Evolutionary conservation across 2,329 filamentous ascomycete species (phyloP), one percentile per base, ranked within the genome.

Genomic region (Penicillium sp.): DNA sequence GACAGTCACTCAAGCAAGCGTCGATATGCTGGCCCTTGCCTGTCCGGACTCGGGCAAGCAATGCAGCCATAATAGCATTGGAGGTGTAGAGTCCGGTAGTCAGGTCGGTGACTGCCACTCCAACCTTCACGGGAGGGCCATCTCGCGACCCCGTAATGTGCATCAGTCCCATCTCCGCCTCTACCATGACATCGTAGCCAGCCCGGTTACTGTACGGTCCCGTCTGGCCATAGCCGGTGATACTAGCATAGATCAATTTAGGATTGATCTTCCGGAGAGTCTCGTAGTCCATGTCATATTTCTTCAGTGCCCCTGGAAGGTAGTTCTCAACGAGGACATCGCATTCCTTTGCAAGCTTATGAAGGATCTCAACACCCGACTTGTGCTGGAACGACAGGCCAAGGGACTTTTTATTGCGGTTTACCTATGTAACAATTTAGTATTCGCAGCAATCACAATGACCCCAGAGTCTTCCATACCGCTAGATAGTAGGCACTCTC

Each of bases 171-270:
- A 99, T 93, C 75, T 98, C 95, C 60, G 95, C 95, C 80, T 99
- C 95, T 11, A 99, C 94, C 94, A 99, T 99, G 67, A 99, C 95
- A 77, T 99, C 95, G 82, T 99, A 99, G 4, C 95, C 95, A 3
- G 95, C 92, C 14, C 95, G 85, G 64, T 88, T 86, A 5, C 89
- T 87, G 76, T 96, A 96, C 0, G 95, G 95, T 0, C 95, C 95
- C 1, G 91, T 96, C 74, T 99, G 95, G 2, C 95, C 95, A 72
- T 98, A 99, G 0, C 95, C 95, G 0, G 95, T 99, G 69, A 99
- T 96, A 67, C 92, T 96, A 14, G 94, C 92, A 73, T 99, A 99
- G 67, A 99, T 91, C 49, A 99, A 82, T 5, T 83, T 80, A 0
- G 94, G 93, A 71, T 98, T 98, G 73, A 97, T 88, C 65, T 87